Evolutionary conservation across 2,329 filamentous ascomycete genomes (phyloP).

Genomic region (Colletotrichum agaves): DNA sequence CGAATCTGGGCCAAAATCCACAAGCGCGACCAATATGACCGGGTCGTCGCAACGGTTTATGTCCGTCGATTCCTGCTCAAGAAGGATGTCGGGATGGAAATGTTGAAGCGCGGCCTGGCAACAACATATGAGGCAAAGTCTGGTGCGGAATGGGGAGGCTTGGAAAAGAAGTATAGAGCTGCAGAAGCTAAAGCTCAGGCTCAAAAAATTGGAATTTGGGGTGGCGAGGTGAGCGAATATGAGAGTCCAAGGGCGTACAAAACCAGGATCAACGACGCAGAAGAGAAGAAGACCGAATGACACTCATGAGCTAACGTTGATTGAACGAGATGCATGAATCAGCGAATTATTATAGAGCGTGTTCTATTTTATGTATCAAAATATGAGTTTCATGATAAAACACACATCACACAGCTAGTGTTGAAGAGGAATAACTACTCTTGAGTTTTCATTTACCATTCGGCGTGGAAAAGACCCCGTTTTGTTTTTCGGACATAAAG

Average conservation of each 20-base stretch:
- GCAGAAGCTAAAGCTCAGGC: slow-evolving; percentile 75
- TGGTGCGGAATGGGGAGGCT: slow-evolving; percentile 87
- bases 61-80: slow-evolving; percentile 75
- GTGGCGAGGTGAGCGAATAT: slow-evolving; percentile 67
- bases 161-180: slow-evolving; percentile 70
- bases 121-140: slow-evolving; percentile 94
- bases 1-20: slow-evolving; percentile 87
- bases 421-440: neutral
- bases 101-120: slow-evolving; percentile 86
- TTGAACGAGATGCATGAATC: neutral
- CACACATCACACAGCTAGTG: neutral
- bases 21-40: slow-evolving; percentile 89
- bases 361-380: neutral
- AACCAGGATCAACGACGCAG: slow-evolving; percentile 55
- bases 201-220: slow-evolving; percentile 80
- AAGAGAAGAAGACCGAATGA: slow-evolving; percentile 11
- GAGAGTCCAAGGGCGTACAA: slow-evolving; percentile 94
- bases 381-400: neutral
- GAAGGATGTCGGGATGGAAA: slow-evolving; percentile 86
- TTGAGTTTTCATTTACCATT: neutral
- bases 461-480: too few relatives aligned
- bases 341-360: too few relatives aligned
- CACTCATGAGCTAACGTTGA: neutral
- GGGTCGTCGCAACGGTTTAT: slow-evolving; percentile 87
- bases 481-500: too few relatives aligned